Base-by-base conservation (phyloP, 495 filamentous ascomycete genomes). In the Geopyxis carbonaria region DNA sequence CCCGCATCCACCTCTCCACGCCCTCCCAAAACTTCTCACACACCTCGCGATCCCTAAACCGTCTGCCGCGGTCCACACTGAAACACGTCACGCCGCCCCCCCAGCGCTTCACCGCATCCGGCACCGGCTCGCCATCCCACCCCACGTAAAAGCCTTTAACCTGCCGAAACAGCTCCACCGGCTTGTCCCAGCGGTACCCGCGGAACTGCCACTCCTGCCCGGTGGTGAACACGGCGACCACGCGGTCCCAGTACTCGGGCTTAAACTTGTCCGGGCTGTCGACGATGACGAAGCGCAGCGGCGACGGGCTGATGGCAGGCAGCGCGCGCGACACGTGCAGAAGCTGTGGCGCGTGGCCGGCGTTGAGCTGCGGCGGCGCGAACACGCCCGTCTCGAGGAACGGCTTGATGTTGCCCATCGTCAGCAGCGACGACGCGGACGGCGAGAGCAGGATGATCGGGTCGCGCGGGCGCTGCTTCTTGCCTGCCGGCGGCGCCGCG, bases 161-260 rank as follows among this genome's bases (percentile, higher is more conserved):
- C 46, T 93, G 79, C 44, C 73, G 69, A 61, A 99, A 99, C 22
- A 99, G 66, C 45, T 95, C 89, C 2, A 72, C 62, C 3, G 91
- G 81, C 19, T 82, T 73, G 43, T 78, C 76, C 86, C 89, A 95
- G 62, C 89, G 91, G 69, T 95, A 99, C 32, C 75, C 78, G 61
- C 93, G 92, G 63, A 95, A 99, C 59, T 99, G 89, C 89, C 89
- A 99, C 8, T 78, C 76, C 59, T 99, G 89, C 16, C 89, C 89
- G 6, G 89, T 99, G 0, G 89, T 99, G 61, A 99, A 99, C 31
- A 99, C 84, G 6, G 82, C 91, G 6, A 95, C 89, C 7, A 99
- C 80, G 14, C 91, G 76, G 42, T 76, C 73, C 89, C 89, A 99
- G 63, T 95, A 94, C 55, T 95, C 86, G 1, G 89, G 89, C 58